Evolutionary conservation across 495 filamentous ascomycete genomes (phyloP).

Genomic region (Elaphomyces granulatus): DNA sequence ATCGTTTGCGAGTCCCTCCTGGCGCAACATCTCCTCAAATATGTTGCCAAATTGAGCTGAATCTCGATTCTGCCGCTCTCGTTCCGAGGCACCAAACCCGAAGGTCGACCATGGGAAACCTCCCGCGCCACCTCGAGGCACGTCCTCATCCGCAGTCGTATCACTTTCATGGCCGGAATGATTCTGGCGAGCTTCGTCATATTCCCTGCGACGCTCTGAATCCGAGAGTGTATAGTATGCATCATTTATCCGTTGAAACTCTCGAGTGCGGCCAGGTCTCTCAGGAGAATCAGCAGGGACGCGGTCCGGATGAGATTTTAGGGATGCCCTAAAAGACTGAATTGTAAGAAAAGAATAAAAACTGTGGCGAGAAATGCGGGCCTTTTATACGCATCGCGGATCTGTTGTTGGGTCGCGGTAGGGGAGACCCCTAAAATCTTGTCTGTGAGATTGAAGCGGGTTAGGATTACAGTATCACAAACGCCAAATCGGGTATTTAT

Average conservation of each 20-base stretch:
- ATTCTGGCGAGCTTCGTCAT: constrained; percentile 57
- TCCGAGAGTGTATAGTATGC: constrained; percentile 95
- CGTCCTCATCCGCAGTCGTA: constrained; percentile 45
- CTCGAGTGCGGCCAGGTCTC: constrained; percentile 63
- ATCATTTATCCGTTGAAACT: constrained; percentile 94
- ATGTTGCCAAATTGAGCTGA: constrained; percentile 73
- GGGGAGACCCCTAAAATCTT: constrained; percentile 61
- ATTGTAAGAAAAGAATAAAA: background rate
- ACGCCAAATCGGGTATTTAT: too few relatives aligned
- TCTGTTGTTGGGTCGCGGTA: constrained; percentile 64
- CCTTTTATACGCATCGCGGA: constrained; percentile 93
- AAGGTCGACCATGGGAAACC: constrained; percentile 50
- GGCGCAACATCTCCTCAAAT: constrained; percentile 96
- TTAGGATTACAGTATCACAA: background rate
- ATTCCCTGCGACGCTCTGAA: constrained; percentile 62
- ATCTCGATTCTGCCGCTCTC: constrained; percentile 36
- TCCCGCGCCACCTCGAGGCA: constrained; percentile 32
- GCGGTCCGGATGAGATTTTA: constrained; percentile 90
- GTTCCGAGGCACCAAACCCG: constrained; percentile 33
- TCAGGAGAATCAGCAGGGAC: constrained; percentile 77
- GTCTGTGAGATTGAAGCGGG: constrained; percentile 14
- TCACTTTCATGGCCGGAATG: constrained; percentile 31
- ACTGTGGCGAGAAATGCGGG: constrained; percentile 15
- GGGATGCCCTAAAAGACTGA: constrained; percentile 50
- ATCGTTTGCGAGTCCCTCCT: constrained; percentile 70